These are phyloP conservation scores for Raffaelea ambrosiae DNA, from an alignment of 2,329 filamentous ascomycete species.

Conservation along the genomic window DNA sequence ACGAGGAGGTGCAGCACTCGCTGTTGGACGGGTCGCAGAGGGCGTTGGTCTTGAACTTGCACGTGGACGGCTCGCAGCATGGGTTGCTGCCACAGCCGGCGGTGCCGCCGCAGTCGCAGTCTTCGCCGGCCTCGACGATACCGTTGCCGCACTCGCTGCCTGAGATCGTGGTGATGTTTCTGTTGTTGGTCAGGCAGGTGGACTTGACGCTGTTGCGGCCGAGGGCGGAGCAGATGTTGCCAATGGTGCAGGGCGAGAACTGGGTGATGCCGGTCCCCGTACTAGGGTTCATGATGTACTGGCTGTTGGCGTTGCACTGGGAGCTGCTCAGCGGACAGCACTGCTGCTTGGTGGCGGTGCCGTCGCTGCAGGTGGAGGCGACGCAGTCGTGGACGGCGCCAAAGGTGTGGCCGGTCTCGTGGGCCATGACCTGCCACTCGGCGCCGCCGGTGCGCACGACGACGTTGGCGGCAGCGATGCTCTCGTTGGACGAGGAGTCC, in stretches of 20 bases:
- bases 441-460: constrained; percentile 66
- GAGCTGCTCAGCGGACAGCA: constrained; percentile 70
- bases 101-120: constrained; percentile 87
- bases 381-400: constrained; percentile 94
- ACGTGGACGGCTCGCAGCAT: constrained; percentile 82
- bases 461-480: constrained; percentile 79
- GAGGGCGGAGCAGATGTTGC: constrained; percentile 88
- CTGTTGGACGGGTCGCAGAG: constrained; percentile 78
- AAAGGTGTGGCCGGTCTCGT: constrained; percentile 91
- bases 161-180: constrained; percentile 69
- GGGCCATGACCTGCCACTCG: constrained; percentile 94
- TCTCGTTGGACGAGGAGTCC: constrained; percentile 52
- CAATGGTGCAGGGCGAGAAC: constrained; percentile 84
- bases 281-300: constrained; percentile 94
- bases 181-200: constrained; percentile 76
- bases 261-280: constrained; percentile 62
- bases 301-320: constrained; percentile 66
- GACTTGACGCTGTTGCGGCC: constrained; percentile 68
- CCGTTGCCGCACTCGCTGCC: constrained; percentile 90
- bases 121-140: constrained; percentile 88
- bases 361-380: constrained; percentile 53
- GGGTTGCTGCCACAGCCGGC: constrained; percentile 61
- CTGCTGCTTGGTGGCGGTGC: constrained; percentile 39
- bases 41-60: constrained; percentile 67
- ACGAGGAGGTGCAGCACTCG: constrained; percentile 64